Base-by-base conservation (phyloP, 208 protist species). In the Naegleria fowleri region DNA sequence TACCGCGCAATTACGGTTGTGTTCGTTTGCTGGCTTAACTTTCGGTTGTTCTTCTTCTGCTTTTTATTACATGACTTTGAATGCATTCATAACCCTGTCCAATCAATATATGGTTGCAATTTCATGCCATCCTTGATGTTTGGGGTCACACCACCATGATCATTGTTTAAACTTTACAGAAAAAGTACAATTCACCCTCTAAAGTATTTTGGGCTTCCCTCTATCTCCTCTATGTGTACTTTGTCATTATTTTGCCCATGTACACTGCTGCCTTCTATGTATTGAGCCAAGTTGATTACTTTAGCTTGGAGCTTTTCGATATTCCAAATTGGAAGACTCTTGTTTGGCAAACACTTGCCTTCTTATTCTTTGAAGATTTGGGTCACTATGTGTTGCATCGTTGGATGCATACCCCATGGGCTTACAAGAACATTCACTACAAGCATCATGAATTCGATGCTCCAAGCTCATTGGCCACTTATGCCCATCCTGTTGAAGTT, bases 331-430 rank as follows among this genome's bases (percentile, higher is more conserved):
- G 15, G 33, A 40, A 51, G 15, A 87, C 83, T 33, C 15, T 87
- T 33, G 40, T 52, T n/a, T 40, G 39, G 33, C 83, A 87, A 51
- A 93, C 93, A 15, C 7, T 97, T 22, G 43, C 94, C 51, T 98
- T 98, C 92, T 95, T 98, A 83, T 51, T 95, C 55, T 98, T 98
- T 93, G 97, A 96, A 43, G 97, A 98, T 94, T 96, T 95, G 84
- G 93, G 95, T 93, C 96, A 98, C 91, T 98, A 98, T 94, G 98
- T 96, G 96, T 96, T 98, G 91, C 97, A 98, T 93, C 95, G 97
- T 33, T 94, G 94, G n/a, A 92, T 98, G 76, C 97, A 98, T 93
- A 94, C 96, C 92, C 96, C 95, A 36, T 96, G 94, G 22, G 67
- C 98, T n/a, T 98, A 98, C 95, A 94, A 94, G 84, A 92, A 95